phyloP scores from a whole-genome alignment of 2,329 filamentous ascomycete species.

The Cordyceps cateniannulata region DNA sequence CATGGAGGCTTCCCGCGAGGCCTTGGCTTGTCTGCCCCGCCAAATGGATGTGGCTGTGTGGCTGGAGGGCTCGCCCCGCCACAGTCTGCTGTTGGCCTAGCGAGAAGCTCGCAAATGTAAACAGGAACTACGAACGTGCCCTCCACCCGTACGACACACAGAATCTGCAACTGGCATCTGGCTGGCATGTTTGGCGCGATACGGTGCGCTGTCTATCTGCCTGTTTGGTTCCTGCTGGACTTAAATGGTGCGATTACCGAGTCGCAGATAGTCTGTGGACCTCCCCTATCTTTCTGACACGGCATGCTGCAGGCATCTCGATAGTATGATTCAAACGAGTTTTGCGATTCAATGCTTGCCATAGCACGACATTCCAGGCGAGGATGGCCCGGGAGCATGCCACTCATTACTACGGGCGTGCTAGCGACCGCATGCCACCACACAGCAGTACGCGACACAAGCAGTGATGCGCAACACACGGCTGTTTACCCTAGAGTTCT shows the following conservation, averaged over 20 bases:
- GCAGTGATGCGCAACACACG: no score
- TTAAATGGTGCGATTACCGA: not conserved
- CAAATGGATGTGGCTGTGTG: not conserved
- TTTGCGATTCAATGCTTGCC: not conserved
- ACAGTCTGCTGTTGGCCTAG: not conserved
- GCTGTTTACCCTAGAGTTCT: no score
- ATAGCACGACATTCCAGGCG: not conserved
- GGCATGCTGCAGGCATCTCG: not conserved
- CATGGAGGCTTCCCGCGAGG: not conserved
- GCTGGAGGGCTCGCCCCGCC: not conserved
- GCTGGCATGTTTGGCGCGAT: slow-evolving; percentile 3
- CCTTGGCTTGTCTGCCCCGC: not conserved
- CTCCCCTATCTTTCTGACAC: not conserved
- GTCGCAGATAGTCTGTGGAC: not conserved
- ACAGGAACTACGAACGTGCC: not conserved
- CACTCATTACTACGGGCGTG: not conserved
- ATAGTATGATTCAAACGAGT: not conserved
- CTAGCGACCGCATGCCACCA: no score
- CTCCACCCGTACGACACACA: not conserved
- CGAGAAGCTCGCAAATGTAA: slow-evolving; percentile 5
- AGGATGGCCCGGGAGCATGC: not conserved
- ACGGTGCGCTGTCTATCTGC: not conserved
- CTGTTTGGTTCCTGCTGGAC: not conserved
- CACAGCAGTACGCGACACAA: no score
- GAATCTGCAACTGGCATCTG: not conserved